Conservation (phyloP, 169 alveolate genomes). For the Fabrea salina region DNA sequence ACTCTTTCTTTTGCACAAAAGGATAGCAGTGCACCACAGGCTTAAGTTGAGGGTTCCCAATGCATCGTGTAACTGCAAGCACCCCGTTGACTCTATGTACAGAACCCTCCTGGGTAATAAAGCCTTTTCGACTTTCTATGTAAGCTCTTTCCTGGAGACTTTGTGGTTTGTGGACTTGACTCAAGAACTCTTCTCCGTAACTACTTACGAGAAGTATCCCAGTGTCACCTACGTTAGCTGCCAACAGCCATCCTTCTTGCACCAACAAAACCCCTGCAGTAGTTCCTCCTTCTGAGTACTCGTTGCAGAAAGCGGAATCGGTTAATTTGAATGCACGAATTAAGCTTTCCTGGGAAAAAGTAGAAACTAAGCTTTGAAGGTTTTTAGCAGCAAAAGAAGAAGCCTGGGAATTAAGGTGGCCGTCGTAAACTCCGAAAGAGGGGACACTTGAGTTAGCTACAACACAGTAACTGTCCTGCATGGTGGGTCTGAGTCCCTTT, state of each 20-base stretch:
- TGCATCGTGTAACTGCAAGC: not conserved
- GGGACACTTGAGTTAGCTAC: too few species aligned
- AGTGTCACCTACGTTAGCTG: conserved; percentile 10
- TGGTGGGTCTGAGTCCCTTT: too few species aligned
- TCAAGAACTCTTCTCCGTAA: not conserved
- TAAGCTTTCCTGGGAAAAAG: not conserved
- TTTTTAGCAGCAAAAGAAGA: not conserved
- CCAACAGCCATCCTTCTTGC: not conserved
- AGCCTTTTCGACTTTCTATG: not conserved
- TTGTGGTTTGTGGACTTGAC: not conserved
- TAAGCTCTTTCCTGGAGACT: not conserved
- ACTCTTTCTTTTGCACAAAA: not conserved
- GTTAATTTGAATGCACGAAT: not conserved
- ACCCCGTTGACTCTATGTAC: not conserved
- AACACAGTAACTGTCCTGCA: too few species aligned
- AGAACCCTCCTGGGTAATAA: not conserved
- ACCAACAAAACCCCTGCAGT: not conserved
- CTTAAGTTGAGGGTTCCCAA: not conserved
- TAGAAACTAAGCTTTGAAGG: not conserved
- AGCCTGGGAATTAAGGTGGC: not conserved
- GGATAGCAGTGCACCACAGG: not conserved
- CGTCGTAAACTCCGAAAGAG: not conserved
- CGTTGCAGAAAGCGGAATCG: not conserved
- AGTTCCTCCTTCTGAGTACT: not conserved
- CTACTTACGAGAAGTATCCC: not conserved